A percentile compares a stretch with the other conserved stretches of the same genome.
Evolutionary conservation across 179 eudicot genomes (phyloP).

Genomic region (Beta lomatogona): DNA sequence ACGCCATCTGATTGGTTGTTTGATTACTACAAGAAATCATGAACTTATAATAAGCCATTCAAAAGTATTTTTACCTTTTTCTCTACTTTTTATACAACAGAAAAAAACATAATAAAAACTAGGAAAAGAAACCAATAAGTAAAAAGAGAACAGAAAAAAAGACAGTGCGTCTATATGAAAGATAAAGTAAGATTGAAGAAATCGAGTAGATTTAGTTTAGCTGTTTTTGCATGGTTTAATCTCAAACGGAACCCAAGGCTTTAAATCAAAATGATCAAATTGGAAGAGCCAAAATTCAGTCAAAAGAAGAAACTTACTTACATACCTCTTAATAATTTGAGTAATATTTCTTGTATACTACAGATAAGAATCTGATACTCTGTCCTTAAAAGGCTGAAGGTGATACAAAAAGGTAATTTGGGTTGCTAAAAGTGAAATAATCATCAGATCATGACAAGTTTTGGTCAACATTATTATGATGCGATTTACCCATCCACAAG

Average conservation of each 20-base stretch:
- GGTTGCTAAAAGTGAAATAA: slow-evolving; percentile 16
- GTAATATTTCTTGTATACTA: no score
- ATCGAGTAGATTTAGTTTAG: slow-evolving; percentile 44
- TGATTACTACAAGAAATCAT: slow-evolving; percentile 41
- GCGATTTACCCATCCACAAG: neutral
- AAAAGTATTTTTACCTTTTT: slow-evolving; percentile 28
- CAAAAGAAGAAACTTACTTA: slow-evolving; percentile 21
- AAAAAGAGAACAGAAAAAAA: neutral
- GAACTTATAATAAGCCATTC: slow-evolving; percentile 38
- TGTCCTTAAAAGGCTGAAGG: slow-evolving; percentile 25
- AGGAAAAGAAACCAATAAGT: slow-evolving; percentile 15
- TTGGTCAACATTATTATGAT: slow-evolving; percentile 3
- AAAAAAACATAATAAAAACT: neutral
- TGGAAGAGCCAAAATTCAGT: slow-evolving; percentile 21
- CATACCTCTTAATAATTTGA: neutral
- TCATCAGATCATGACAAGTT: slow-evolving; percentile 15
- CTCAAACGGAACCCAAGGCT: slow-evolving; percentile 27
- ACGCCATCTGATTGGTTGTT: slow-evolving; percentile 16
- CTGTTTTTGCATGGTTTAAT: slow-evolving; percentile 29
- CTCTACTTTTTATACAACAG: slow-evolving; percentile 45
- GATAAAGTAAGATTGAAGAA: slow-evolving; percentile 26
- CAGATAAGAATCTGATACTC: slow-evolving; percentile 45
- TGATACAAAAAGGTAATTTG: slow-evolving; percentile 2
- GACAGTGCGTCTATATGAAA: neutral
- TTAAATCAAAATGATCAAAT: slow-evolving; percentile 4